Conservation (phyloP, 2,329 filamentous ascomycete species). For the Dactylellina leptospora region DNA sequence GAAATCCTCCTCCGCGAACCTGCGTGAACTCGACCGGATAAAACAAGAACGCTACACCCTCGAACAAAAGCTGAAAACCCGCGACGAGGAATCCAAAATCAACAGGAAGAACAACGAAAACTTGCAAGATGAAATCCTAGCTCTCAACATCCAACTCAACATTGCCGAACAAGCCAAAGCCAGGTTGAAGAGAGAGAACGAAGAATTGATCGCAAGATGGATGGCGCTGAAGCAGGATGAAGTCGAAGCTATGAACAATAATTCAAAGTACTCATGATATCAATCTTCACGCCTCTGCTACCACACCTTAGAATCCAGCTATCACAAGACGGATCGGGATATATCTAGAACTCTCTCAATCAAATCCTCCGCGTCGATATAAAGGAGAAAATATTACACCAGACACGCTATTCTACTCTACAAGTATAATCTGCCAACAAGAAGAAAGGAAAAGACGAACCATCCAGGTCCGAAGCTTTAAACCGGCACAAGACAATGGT, state of each 20-base stretch:
- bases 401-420: slow-evolving; percentile 47
- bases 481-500: slow-evolving; percentile 8
- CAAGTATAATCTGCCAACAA: slow-evolving; percentile 23
- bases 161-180: slow-evolving; percentile 80
- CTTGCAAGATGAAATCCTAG: slow-evolving; percentile 91
- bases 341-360: slow-evolving; percentile 1
- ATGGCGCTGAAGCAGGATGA: slow-evolving; percentile 87
- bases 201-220: slow-evolving; percentile 88
- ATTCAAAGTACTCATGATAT: slow-evolving; percentile 63
- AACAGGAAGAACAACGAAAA: slow-evolving; percentile 64
- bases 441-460: slow-evolving; percentile 9
- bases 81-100: slow-evolving; percentile 82
- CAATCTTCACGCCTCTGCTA: not conserved
- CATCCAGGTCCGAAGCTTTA: no score
- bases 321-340: not conserved
- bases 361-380: not conserved
- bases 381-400: not conserved
- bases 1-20: slow-evolving; percentile 65
- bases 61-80: slow-evolving; percentile 84
- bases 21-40: slow-evolving; percentile 68
- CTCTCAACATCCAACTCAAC: slow-evolving; percentile 85
- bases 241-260: slow-evolving; percentile 83
- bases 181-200: slow-evolving; percentile 81
- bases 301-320: not conserved
- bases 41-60: slow-evolving; percentile 76